Evolutionary conservation across 192 early-diverging fungal genomes (phyloP), one percentile per base, ranked within the genome.

Genomic region (Pilobolus umbonatus): DNA sequence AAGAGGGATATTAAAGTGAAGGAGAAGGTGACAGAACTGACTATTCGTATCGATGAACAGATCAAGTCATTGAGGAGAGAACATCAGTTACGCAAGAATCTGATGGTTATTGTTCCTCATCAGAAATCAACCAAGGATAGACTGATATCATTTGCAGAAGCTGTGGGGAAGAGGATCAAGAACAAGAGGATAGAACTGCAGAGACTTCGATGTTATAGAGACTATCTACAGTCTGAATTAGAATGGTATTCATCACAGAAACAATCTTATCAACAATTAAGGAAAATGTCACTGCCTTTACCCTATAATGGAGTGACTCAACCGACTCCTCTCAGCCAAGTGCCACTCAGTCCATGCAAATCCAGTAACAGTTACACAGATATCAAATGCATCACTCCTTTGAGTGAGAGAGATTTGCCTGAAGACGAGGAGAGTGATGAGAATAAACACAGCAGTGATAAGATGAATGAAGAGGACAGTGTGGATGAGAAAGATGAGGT

Each of bases 141-240:
- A 22, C 80, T 86, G 25, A 47, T 81, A 0, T 66, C 69, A 43
- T 79, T 81, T 34, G 80, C 85, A 5, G 73, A 81, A 19, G 49
- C 69, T 15, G 76, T 86, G 1, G 80, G 81, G 0, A 71, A 68
- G 52, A 67, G 74, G 24, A 63, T 91, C 22, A 74, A 73, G 53
- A 72, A 76, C 19, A 72, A 81, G 15, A 82, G 82, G 34, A 52
- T 91, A 34, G 60, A 72, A n/a, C 65, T 86, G 36, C 83, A 79
- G 42, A 72, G 83, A 28, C 61, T 89, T 19, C 79, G 81, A 15
- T 91, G 89, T 54, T 91, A 88, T 72, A 77, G 83, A 10, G 84
- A 86, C 30, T 80, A 87, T 47, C 40, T 91, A 22, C 83, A 88
- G 52, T 70, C 74, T 10, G 83, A 85, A 38, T 68, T 84, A 12